Evolutionary conservation across 164 flowering plant genomes (phyloP), one percentile per base, ranked within the genome.

Genomic region (Macadamia integrifolia): DNA sequence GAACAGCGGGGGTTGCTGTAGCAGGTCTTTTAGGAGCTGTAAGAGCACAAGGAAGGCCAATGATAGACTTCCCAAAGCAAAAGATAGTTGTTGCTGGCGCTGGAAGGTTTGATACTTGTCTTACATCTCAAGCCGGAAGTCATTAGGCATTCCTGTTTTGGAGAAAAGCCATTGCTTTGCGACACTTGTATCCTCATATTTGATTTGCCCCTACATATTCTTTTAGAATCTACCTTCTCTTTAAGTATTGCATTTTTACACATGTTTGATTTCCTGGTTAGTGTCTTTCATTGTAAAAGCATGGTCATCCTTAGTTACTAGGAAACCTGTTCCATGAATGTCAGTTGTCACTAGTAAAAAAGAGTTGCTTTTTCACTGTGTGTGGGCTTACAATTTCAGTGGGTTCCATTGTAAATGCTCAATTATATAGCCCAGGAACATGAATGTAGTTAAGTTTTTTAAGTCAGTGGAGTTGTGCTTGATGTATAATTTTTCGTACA

Each of bases 71-170:
- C 68, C 97, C 99, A 73, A 94, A 94, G 76, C 90, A 82, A 77
- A 94, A 90, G 82, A 94, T 94, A 75, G 97, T 94, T 76, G 95
- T 94, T 71, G 98, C 98, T 79, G 98, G 98, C 64, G 98, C 98
- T 82, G 98, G 98, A 81, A 93, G 97, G 98, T 93, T 17, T 53
- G 57, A 53, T 53, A 53, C 57, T 1, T 12, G 15, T 17, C 57
- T 17, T 57, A 28, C 44, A 32, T 67, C 70, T 30, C 13, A 9
- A 46, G 13, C 50, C 7, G 50, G 50, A 9, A 8, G 9, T 46
- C 13, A 11, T 65, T 58, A 59, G 23, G 58, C 18, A 29, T 46
- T 46, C 7, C 50, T 56, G 58, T 50, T 50, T 15, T 29, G 17
- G 6, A 46, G 13, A 63, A 6, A 11, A 28, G 29, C 17, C 14